These are phyloP conservation scores for Gentiana straminea DNA, from an alignment of 257 asterid species.

Conservation along the genomic window DNA sequence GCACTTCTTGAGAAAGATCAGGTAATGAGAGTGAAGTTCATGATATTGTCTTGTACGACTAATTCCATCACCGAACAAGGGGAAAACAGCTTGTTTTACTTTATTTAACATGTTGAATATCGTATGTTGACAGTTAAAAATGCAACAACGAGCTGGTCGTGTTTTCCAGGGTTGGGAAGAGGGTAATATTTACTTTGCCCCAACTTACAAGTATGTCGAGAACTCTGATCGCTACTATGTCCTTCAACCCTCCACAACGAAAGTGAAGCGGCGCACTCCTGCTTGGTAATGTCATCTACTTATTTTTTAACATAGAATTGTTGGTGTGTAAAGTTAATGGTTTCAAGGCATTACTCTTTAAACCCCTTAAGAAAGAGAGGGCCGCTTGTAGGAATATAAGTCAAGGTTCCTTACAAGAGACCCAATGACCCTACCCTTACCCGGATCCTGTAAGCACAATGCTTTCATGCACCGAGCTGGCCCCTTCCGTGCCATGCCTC, in stretches of 20 bases:
- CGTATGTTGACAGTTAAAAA: conserved; percentile 34
- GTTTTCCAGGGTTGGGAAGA: conserved; percentile 79
- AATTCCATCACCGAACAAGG: neutral
- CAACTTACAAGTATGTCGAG: conserved; percentile 63
- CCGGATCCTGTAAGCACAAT: too few relatives aligned
- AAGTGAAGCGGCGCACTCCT: conserved; percentile 58
- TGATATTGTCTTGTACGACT: neutral
- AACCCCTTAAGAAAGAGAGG: too few relatives aligned
- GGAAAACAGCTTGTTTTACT: neutral
- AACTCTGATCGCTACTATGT: conserved; percentile 55
- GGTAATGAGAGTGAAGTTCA: conserved; percentile 23
- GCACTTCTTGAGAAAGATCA: conserved; percentile 64
- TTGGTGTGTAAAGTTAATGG: too few relatives aligned
- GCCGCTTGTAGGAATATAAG: too few relatives aligned
- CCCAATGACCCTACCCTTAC: too few relatives aligned
- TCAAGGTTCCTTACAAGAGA: too few relatives aligned
- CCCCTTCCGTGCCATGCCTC: neutral
- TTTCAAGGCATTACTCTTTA: too few relatives aligned
- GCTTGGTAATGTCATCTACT: conserved; percentile 53
- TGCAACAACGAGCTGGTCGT: conserved; percentile 67
- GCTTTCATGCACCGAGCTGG: too few relatives aligned
- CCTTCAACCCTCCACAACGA: conserved; percentile 39
- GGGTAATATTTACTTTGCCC: conserved; percentile 70
- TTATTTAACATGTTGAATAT: neutral
- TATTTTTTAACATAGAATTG: too few relatives aligned